A percentile compares a stretch with the other conserved stretches of the same genome.
These are phyloP conservation scores for Rhodotorula paludigena DNA, from an alignment of 768 basidiomycete species.

Conservation along the genomic window DNA sequence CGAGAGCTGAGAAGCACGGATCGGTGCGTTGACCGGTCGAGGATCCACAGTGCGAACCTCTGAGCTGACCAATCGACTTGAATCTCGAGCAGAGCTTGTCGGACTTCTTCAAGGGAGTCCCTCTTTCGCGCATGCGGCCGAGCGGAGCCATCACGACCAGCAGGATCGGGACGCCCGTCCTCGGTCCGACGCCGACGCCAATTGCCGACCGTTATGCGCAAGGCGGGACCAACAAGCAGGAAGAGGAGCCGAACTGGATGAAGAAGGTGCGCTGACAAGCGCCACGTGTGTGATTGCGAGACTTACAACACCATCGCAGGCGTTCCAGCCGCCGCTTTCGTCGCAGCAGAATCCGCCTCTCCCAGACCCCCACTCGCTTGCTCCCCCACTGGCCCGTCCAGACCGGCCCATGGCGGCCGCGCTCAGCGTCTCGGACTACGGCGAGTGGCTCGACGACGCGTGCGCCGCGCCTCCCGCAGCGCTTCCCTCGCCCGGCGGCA, in stretches of 20 bases:
- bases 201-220: slow-evolving; percentile 16
- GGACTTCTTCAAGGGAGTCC: slow-evolving; percentile 25
- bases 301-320: background rate
- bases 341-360: too few species aligned
- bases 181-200: background rate
- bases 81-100: background rate
- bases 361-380: background rate
- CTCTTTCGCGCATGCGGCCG: background rate
- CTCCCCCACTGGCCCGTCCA: background rate
- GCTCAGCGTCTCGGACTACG: slow-evolving; percentile 17
- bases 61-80: too few species aligned
- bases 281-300: too few species aligned
- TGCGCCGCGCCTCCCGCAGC: background rate
- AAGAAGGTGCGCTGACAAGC: slow-evolving; percentile 13
- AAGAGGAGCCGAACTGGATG: slow-evolving; percentile 7
- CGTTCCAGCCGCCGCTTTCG: too few species aligned
- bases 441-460: slow-evolving; percentile 10
- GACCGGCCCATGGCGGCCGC: background rate
- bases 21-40: background rate
- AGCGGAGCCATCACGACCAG: background rate
- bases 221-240: background rate
- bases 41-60: background rate
- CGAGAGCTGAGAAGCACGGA: background rate
- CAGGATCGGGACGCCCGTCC: background rate
- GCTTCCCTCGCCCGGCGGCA: background rate